Evolutionary conservation across 2,329 filamentous ascomycete species (phyloP).

Genomic region (Emergomyces orientalis): DNA sequence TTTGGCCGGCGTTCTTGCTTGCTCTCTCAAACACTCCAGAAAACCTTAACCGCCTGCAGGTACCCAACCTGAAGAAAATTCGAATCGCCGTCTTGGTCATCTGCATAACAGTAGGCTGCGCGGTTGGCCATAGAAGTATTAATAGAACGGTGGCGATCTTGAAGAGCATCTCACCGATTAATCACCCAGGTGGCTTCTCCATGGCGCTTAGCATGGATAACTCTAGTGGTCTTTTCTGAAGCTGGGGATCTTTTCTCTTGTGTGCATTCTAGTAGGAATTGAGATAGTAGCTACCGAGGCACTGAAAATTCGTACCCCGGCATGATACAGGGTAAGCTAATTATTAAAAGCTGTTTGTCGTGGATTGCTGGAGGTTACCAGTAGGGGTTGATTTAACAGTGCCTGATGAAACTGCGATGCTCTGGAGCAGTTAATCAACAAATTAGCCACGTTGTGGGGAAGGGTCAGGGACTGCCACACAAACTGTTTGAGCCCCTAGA

Average conservation of each 20-base stretch:
- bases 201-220: background rate
- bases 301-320: too few species aligned
- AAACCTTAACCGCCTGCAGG: constrained; percentile 4
- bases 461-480: background rate
- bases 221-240: background rate
- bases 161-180: background rate
- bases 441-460: background rate
- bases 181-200: background rate
- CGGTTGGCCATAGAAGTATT: background rate
- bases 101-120: background rate
- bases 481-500: background rate
- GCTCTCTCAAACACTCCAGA: background rate
- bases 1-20: background rate
- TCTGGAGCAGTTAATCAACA: background rate
- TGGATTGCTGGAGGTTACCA: background rate
- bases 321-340: background rate
- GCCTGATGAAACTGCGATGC: background rate
- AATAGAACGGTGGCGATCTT: background rate
- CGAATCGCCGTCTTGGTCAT: background rate
- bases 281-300: too few species aligned
- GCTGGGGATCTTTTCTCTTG: background rate
- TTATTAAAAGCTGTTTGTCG: background rate
- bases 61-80: background rate
- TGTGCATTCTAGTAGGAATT: background rate
- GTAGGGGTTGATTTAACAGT: background rate